These are phyloP conservation scores for Vitis rupestris DNA, from an alignment of 164 flowering plant genomes.

Conservation along the genomic window DNA sequence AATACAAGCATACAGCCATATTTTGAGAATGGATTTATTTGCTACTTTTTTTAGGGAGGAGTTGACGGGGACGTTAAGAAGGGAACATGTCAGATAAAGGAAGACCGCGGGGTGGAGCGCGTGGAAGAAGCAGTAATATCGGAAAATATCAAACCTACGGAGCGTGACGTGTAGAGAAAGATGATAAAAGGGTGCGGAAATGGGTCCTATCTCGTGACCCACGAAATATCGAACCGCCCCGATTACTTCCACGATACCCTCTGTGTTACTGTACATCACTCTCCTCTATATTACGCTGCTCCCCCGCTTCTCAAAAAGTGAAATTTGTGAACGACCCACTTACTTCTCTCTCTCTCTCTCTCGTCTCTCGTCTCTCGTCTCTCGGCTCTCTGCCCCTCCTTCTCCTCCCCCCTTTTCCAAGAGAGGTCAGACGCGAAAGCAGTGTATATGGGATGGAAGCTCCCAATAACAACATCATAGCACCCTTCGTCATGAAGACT, in stretches of 20 bases:
- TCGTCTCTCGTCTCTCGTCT: too few relatives aligned
- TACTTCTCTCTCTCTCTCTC: background rate
- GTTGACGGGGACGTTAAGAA: too few relatives aligned
- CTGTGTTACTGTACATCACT: background rate
- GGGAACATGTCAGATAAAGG: background rate
- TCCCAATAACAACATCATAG: conserved; percentile 28
- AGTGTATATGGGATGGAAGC: conserved; percentile 18
- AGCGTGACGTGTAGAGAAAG: conserved; percentile 15
- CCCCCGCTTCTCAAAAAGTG: background rate
- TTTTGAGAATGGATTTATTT: too few relatives aligned
- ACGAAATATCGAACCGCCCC: conserved; percentile 12
- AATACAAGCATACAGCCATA: too few relatives aligned
- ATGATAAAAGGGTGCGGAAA: conserved; percentile 19
- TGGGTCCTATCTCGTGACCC: conserved; percentile 25
- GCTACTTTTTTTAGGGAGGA: too few relatives aligned
- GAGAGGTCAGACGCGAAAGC: background rate
- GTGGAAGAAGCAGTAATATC: background rate
- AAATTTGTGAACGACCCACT: background rate
- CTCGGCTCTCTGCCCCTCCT: too few relatives aligned
- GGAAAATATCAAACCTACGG: conserved; percentile 16
- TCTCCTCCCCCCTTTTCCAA: background rate
- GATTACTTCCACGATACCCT: conserved; percentile 22
- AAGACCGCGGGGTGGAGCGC: background rate
- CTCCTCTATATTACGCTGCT: conserved; percentile 12
- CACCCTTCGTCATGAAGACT: conserved; percentile 84